Evolutionary conservation across 345 rosid genomes (phyloP).

Genomic region (Hypericum perforatum): DNA sequence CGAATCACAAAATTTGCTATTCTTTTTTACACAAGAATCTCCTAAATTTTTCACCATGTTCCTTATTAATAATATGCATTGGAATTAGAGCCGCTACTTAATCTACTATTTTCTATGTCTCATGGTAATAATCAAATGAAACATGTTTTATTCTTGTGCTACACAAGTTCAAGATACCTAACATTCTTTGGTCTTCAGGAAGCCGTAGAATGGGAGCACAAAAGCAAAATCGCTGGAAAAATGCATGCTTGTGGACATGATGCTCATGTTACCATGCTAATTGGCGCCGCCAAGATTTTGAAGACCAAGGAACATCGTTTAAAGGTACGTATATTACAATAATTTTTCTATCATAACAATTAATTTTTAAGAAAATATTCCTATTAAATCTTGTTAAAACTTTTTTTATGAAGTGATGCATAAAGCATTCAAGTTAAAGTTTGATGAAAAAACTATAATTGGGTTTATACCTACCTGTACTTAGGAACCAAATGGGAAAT

Average conservation of each 20-base stretch:
- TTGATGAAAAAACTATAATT: too few relatives aligned
- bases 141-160: too few relatives aligned
- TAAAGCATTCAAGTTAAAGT: too few relatives aligned
- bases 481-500: too few relatives aligned
- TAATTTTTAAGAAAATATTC: too few relatives aligned
- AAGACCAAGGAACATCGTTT: slow-evolving; percentile 36
- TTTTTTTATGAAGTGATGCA: too few relatives aligned
- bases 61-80: background rate
- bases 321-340: slow-evolving; percentile 20
- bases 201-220: slow-evolving; percentile 76
- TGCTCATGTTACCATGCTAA: slow-evolving; percentile 83
- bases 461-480: too few relatives aligned
- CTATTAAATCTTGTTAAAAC: too few relatives aligned
- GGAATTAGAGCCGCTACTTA: background rate
- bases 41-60: background rate
- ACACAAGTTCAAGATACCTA: background rate
- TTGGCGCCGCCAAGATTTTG: slow-evolving; percentile 79
- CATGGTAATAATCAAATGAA: background rate
- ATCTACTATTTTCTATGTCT: background rate
- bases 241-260: slow-evolving; percentile 98
- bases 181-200: slow-evolving; percentile 30
- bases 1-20: background rate
- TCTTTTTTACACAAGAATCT: background rate
- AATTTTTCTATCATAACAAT: background rate
- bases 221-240: slow-evolving; percentile 67